A percentile compares a stretch with the other conserved stretches of the same genome.
These are phyloP conservation scores for Ustilago vetiveriae DNA, from an alignment of 1,284 basidiomycete species.

Conservation along the genomic window DNA sequence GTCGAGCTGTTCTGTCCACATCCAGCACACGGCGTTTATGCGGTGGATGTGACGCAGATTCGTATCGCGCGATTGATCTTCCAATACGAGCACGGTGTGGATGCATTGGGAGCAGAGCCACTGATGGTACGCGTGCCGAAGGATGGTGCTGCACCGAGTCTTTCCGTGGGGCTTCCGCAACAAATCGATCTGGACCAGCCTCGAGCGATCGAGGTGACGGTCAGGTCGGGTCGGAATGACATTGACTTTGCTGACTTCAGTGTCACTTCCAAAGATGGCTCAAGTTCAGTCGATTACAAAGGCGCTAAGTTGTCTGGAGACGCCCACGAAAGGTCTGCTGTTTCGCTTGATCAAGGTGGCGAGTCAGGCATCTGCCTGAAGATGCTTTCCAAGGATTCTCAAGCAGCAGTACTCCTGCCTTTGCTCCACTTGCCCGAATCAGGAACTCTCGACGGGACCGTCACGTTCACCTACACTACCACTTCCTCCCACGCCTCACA, in stretches of 20 bases:
- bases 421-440: slow-evolving; percentile 25
- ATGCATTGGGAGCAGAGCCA: slow-evolving; percentile 8
- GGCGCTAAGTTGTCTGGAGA: not conserved
- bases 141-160: slow-evolving; percentile 51
- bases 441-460: slow-evolving; percentile 16
- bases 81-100: slow-evolving; percentile 46
- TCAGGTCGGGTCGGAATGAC: slow-evolving; percentile 48
- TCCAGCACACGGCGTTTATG: slow-evolving; percentile 50
- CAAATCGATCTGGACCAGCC: slow-evolving; percentile 52
- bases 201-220: slow-evolving; percentile 38
- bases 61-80: slow-evolving; percentile 51
- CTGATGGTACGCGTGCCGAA: slow-evolving; percentile 48
- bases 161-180: slow-evolving; percentile 23
- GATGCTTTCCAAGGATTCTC: not conserved
- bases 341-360: too few species aligned
- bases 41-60: slow-evolving; percentile 61
- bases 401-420: slow-evolving; percentile 26
- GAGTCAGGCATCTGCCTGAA: too few species aligned
- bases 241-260: slow-evolving; percentile 37
- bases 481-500: not conserved
- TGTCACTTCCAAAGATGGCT: slow-evolving; percentile 17
- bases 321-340: not conserved
- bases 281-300: slow-evolving; percentile 4
- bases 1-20: slow-evolving; percentile 50
- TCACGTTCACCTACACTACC: slow-evolving; percentile 38